These are phyloP conservation scores for Ustilago cynodontis DNA, from an alignment of 1,284 basidiomycete species.

Conservation along the genomic window DNA sequence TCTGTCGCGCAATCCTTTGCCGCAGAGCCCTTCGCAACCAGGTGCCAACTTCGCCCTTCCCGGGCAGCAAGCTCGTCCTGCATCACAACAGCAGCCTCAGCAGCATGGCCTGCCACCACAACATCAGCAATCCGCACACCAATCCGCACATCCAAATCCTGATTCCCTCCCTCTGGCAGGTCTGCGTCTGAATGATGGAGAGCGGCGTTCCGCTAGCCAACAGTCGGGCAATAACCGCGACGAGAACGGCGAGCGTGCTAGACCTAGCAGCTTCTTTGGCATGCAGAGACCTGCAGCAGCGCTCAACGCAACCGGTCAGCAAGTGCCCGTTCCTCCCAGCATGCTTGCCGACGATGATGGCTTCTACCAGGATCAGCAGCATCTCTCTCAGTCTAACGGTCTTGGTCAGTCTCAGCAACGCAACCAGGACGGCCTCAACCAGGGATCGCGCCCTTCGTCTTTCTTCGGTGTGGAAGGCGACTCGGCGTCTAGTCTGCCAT, in stretches of 20 bases:
- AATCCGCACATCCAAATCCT: slow-evolving; percentile 6
- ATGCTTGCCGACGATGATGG: slow-evolving; percentile 40
- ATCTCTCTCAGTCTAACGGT: slow-evolving; percentile 32
- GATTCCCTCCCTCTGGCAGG: slow-evolving; percentile 22
- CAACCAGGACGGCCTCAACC: slow-evolving; percentile 12
- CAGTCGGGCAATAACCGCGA: slow-evolving; percentile 16
- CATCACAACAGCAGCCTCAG: slow-evolving; percentile 1
- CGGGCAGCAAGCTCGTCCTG: slow-evolving; percentile 3
- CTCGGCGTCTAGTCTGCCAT: slow-evolving; percentile 23
- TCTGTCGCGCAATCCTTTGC: slow-evolving; percentile 13
- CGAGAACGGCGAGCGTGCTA: slow-evolving; percentile 25
- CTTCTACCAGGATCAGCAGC: slow-evolving; percentile 44
- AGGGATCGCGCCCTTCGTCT: slow-evolving; percentile 47
- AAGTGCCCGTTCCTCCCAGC: slow-evolving; percentile 37
- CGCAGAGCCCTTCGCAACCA: slow-evolving; percentile 7
- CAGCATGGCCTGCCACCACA: slow-evolving; percentile 1
- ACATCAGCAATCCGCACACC: too few relatives aligned
- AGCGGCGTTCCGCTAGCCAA: slow-evolving; percentile 15
- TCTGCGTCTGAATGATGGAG: slow-evolving; percentile 20
- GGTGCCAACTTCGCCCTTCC: slow-evolving; percentile 19
- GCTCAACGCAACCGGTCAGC: slow-evolving; percentile 44
- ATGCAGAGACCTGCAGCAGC: slow-evolving; percentile 56
- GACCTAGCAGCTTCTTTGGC: slow-evolving; percentile 61
- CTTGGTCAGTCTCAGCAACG: slow-evolving; percentile 26
- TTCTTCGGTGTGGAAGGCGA: slow-evolving; percentile 49